Evolutionary conservation across 768 basidiomycete species (phyloP).

Genomic region (Neoboletus subvelutipes): DNA sequence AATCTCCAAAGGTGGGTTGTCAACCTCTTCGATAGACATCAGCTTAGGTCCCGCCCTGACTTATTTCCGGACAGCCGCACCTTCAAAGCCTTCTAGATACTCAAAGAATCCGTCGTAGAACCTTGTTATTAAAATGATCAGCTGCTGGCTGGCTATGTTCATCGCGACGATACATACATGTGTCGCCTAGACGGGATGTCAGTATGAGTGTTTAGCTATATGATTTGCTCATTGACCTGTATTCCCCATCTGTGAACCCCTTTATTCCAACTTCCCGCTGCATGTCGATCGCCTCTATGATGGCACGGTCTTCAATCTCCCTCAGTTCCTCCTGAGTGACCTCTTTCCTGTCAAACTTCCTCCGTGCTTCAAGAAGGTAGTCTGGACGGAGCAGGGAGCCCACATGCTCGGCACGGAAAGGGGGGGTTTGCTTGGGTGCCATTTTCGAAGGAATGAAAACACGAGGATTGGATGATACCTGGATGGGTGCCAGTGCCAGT

Average conservation of each 20-base stretch:
- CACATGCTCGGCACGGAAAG: conserved; percentile 46
- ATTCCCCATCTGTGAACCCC: conserved; percentile 44
- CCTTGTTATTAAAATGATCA: conserved; percentile 12
- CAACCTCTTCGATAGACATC: conserved; percentile 17
- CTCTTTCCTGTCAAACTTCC: conserved; percentile 35
- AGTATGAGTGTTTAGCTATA: background rate
- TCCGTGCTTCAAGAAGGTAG: conserved; percentile 39
- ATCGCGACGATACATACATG: conserved; percentile 16
- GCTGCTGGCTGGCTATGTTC: background rate
- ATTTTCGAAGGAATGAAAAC: conserved; percentile 5
- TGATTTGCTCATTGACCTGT: conserved; percentile 28
- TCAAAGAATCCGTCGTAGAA: conserved; percentile 33
- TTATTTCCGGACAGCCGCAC: conserved; percentile 1
- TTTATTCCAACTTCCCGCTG: conserved; percentile 43
- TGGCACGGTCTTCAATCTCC: conserved; percentile 41
- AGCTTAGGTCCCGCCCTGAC: background rate
- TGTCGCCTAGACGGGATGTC: conserved; percentile 21
- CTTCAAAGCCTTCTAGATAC: conserved; percentile 27
- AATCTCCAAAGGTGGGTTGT: conserved; percentile 25
- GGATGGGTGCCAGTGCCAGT: background rate
- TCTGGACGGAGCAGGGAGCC: conserved; percentile 45
- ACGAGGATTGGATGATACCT: background rate
- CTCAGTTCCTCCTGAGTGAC: conserved; percentile 35
- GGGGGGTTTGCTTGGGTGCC: conserved; percentile 32
- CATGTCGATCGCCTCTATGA: conserved; percentile 36